phyloP scores from a whole-genome alignment of 768 basidiomycete genomes.

The Piloderma croceum region DNA sequence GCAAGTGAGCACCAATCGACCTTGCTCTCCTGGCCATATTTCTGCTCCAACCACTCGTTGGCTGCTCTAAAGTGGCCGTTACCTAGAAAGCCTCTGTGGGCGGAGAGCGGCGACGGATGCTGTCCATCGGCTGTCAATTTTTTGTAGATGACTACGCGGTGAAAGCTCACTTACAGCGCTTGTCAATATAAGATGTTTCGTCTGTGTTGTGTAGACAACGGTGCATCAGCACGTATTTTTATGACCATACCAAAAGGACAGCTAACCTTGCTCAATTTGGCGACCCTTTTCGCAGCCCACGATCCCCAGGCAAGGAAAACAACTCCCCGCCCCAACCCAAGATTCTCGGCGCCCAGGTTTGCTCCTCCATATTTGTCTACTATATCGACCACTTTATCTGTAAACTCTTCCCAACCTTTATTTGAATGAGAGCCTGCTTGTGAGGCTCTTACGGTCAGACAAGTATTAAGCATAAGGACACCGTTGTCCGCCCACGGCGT shows the following conservation, averaged over 20 bases:
- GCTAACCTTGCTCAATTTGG: conserved; percentile 64
- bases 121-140: too few species aligned
- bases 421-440: conserved; percentile 76
- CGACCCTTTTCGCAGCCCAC: conserved; percentile 79
- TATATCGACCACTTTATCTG: conserved; percentile 72
- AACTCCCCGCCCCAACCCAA: conserved; percentile 64
- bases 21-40: conserved; percentile 65
- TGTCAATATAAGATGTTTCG: conserved; percentile 73
- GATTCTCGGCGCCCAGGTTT: conserved; percentile 43
- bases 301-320: conserved; percentile 74
- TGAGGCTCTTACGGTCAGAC: conserved; percentile 76
- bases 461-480: conserved; percentile 90
- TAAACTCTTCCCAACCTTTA: conserved; percentile 90
- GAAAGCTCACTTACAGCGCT: conserved; percentile 54
- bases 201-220: conserved; percentile 32
- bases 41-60: conserved; percentile 79
- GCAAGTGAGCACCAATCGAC: conserved; percentile 92
- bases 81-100: conserved; percentile 75
- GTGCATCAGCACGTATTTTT: not conserved
- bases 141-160: not conserved
- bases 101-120: conserved; percentile 85
- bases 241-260: conserved; percentile 1
- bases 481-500: conserved; percentile 78
- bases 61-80: conserved; percentile 85
- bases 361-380: conserved; percentile 75